Base-by-base conservation (phyloP, 495 filamentous ascomycete species). In the Aspergillus biplanus region DNA sequence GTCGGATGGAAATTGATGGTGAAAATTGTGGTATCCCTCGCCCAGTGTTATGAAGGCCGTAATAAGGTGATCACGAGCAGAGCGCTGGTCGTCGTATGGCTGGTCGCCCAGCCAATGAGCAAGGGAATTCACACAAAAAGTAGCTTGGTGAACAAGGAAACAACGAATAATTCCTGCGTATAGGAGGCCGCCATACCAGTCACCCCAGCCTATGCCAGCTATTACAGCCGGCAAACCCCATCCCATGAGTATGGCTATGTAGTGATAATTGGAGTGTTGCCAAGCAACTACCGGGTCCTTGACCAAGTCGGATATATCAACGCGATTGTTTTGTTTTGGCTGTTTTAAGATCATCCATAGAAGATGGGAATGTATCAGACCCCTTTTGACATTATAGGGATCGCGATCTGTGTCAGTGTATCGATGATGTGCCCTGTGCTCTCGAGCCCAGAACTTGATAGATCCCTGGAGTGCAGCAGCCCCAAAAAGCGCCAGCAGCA, bases 341-440 rank as follows among this genome's bases (percentile, higher is more conserved):
- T 96, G 92, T 83, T 94, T 93, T 85, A 96, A 89, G 67, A 96
- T 80, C 92, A 96, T 96, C 87, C 87, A 89, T 73, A 95, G 94
- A 52, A 99, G 82, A 82, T 99, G 95, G 56, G 92, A 96, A 85
- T 99, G 97, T 69, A 96, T 78, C 33, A 97, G 86, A 65, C 95
- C 95, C 87, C 98, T 99, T 79, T 94, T 91, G 65, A 99, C 96
- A 56, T 91, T 96, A 84, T 98, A 99, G 32, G 96, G 96, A 71
- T 99, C 96, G 82, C 98, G 98, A 56, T 97, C 91, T 70, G 96
- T 99, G 70, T 98, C 96, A 83, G 96, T 99, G 75, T 97, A 98
- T 67, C 96, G 90, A 83, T 99, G 96, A 79, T 99, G 96, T 68
- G 96, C 92, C 62, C 96, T 90, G 83, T 99, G 96, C 74, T 92